Conservation (phyloP, 495 filamentous ascomycete genomes). For the Xylona heveae region DNA sequence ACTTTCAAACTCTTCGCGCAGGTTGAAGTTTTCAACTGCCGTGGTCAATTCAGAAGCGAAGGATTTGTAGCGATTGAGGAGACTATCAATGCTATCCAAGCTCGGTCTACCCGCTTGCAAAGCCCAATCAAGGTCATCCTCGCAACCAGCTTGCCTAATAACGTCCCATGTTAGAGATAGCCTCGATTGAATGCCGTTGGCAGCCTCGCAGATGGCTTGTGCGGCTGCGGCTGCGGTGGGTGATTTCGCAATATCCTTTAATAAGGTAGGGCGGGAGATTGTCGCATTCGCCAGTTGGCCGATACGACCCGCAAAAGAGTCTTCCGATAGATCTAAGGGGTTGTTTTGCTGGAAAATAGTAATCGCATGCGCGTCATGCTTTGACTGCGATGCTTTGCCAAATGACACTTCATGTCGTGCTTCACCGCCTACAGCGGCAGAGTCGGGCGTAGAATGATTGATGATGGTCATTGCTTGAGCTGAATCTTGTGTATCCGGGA, state of each 20-base stretch:
- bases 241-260: conserved; percentile 67
- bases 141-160: conserved; percentile 62
- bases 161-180: conserved; percentile 77
- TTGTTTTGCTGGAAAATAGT: too few relatives aligned
- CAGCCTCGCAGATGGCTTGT: conserved; percentile 53
- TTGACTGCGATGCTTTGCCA: too few relatives aligned
- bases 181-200: conserved; percentile 82
- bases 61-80: conserved; percentile 64
- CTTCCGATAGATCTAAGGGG: too few relatives aligned
- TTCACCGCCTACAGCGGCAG: background rate
- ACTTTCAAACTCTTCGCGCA: conserved; percentile 48
- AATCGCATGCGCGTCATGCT: too few relatives aligned
- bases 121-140: conserved; percentile 96
- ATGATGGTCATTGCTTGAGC: background rate
- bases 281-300: too few relatives aligned
- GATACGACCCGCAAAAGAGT: too few relatives aligned
- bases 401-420: background rate
- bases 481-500: background rate
- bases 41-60: conserved; percentile 76
- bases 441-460: background rate
- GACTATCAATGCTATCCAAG: conserved; percentile 70
- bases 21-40: conserved; percentile 75
- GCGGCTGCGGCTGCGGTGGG: conserved; percentile 60
- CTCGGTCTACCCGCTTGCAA: conserved; percentile 81
- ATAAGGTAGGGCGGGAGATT: conserved; percentile 71